Conservation (phyloP, 805 yeast species). For the Teunomyces lycoperdinae region DNA sequence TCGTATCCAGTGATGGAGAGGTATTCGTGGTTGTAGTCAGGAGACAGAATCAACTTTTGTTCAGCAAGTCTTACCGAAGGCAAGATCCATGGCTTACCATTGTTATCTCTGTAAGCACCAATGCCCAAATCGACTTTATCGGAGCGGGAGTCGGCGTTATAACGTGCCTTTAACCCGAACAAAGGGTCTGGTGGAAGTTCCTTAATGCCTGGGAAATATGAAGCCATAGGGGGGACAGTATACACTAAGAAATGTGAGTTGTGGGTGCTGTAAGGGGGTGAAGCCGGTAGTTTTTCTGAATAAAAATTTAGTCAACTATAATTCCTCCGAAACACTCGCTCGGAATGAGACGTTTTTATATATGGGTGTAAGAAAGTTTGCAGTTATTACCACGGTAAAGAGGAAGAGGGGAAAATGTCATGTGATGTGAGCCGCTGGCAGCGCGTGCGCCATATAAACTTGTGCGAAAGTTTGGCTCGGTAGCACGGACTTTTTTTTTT, state of each 20-base stretch:
- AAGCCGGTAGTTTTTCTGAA: too few species aligned
- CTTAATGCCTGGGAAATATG: conserved; percentile 48
- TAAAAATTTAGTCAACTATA: too few species aligned
- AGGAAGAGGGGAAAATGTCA: conserved; percentile 1
- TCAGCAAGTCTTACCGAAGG: conserved; percentile 74
- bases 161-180: conserved; percentile 75
- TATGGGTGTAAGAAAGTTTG: not conserved
- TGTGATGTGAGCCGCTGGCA: not conserved
- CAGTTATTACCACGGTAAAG: not conserved
- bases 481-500: not conserved
- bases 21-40: conserved; percentile 80
- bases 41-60: conserved; percentile 53
- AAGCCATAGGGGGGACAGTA: conserved; percentile 19
- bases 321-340: not conserved
- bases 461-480: not conserved
- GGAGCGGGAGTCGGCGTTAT: conserved; percentile 51
- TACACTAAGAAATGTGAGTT: conserved; percentile 2
- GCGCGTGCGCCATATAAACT: not conserved
- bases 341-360: not conserved
- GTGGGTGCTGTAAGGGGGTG: not conserved
- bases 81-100: conserved; percentile 69
- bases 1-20: conserved; percentile 77
- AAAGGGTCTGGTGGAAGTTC: conserved; percentile 84
- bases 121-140: conserved; percentile 83
- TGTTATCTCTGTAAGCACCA: conserved; percentile 72